Conservation (phyloP, 164 flowering plant genomes). For the Umbilicus rupestris region DNA sequence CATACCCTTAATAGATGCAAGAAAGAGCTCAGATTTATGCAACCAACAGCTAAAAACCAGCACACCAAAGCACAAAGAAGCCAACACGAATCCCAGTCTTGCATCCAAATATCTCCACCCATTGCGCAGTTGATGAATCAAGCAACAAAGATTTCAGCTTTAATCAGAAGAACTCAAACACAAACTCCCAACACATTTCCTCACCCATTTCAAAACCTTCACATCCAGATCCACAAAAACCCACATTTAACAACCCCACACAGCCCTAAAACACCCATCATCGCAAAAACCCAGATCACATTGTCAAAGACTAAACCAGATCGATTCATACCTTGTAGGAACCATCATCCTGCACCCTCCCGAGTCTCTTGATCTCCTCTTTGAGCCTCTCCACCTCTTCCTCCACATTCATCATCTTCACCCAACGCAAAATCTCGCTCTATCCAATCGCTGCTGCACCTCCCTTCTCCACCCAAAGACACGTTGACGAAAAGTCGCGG, state of each 20-base stretch:
- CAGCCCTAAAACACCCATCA: not conserved
- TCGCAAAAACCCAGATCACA: not conserved
- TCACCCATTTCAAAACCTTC: not conserved
- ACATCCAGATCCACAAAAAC: slow-evolving; percentile 7
- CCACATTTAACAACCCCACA: not conserved
- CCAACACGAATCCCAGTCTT: not conserved
- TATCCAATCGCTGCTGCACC: not conserved
- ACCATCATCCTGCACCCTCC: slow-evolving; percentile 68
- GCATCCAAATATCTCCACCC: too few species aligned
- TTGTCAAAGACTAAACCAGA: not conserved
- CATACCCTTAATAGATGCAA: not conserved
- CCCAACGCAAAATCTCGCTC: not conserved
- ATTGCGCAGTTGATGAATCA: not conserved
- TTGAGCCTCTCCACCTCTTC: slow-evolving; percentile 73
- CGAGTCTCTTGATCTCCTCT: slow-evolving; percentile 79
- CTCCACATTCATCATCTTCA: slow-evolving; percentile 65
- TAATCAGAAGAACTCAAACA: not conserved
- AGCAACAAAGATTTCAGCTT: not conserved
- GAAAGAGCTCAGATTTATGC: not conserved
- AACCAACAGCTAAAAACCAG: not conserved
- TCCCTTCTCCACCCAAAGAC: not conserved
- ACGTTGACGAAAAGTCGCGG: not conserved
- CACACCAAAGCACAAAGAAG: not conserved
- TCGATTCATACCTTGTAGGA: slow-evolving; percentile 62
- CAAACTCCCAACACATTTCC: not conserved